Evolutionary conservation across 345 rosid genomes (phyloP), one percentile per base, ranked within the genome.

Genomic region (Bruguiera sexangula): DNA sequence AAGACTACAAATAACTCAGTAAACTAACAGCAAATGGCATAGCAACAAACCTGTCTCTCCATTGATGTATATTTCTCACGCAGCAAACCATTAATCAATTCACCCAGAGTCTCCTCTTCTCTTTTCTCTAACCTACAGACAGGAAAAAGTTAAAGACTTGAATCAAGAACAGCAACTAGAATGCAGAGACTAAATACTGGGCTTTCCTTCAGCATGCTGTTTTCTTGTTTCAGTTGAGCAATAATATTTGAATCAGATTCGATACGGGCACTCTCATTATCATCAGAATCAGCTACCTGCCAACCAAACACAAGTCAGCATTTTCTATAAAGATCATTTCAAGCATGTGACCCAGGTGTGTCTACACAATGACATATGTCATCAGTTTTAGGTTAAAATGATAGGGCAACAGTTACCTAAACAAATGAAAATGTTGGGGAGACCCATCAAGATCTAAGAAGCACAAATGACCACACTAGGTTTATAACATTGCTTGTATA

Each of bases 161-260:
- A 54, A 68, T 68, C 34, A 50, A 66, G 32, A 15, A 27, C 22
- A 61, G 60, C 9, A 39, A 7, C 50, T 30, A 10, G 51, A 63
- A 27, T 30, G 20, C 26, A 68, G 52, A 65, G n/a, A 10, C 39
- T 74, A n/a, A 60, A 46, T 56, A 80, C 57, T 54, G 11, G 88
- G 91, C 97, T 85, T 24, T 84, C 82, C 79, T 56, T 85, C 24
- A 89, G 80, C 65, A 69, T 80, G 31, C 46, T 69, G 65, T 84
- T 93, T 78, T 93, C 96, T 78, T 79, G 85, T 53, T 80, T 87
- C 69, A 91, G 69, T 73, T 63, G 64, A 50, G 69, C 78, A 52
- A 85, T 66, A 22, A 70, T 77, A 65, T 50, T 60, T 52, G 73
- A 50, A 80, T 73, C 72, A 50, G 81, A 68, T 39, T 30, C 60